Evolutionary conservation across 164 flowering plant species (phyloP), one percentile per base, ranked within the genome.

Genomic region (Chimonanthus praecox): DNA sequence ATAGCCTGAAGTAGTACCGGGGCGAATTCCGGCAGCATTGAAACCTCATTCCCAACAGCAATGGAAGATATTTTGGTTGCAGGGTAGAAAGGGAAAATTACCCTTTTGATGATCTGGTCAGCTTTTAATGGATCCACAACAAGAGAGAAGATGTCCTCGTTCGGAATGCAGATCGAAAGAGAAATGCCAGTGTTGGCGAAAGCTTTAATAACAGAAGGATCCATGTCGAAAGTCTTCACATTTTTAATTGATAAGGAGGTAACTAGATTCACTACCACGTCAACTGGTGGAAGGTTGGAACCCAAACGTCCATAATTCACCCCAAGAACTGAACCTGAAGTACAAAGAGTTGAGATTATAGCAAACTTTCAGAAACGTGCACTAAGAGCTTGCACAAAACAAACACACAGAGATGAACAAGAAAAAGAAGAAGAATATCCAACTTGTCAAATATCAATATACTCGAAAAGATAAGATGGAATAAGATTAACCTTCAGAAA

Each of bases 151-250:
- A 71, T 71, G 49, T 71, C 47, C 43, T 49, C 45, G 49, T 72
- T 64, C n/a, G 69, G 48, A 48, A 72, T 49, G 67, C 69, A 72
- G 11, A 72, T 7, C 7, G 60, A 65, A 10, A 65, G 7, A 64
- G 61, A 72, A 5, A 70, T 70, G 18, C 45, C 33, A 21, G n/a
- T 70, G 68, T 62, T 18, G 11, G 74, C 60, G 51, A 49, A 72
- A 20, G 47, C 69, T 49, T 45, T 54, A 62, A 64, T 49, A 15
- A 50, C 54, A 65, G 69, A 50, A 9, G 62, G 69, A 11, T 51
- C 69, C 69, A 72, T 72, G 69, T 72, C 20, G 49, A 72, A 64
- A 49, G 15, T 64, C 68, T 72, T 72, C 33, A 71, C 66, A 71
- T 49, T 11, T 70, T 43, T 70, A 7, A 70, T 51, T 7, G 62